A percentile compares a stretch with the other conserved stretches of the same genome.
Conservation (phyloP, 169 alveolate species). For the Plasmodium inui region DNA sequence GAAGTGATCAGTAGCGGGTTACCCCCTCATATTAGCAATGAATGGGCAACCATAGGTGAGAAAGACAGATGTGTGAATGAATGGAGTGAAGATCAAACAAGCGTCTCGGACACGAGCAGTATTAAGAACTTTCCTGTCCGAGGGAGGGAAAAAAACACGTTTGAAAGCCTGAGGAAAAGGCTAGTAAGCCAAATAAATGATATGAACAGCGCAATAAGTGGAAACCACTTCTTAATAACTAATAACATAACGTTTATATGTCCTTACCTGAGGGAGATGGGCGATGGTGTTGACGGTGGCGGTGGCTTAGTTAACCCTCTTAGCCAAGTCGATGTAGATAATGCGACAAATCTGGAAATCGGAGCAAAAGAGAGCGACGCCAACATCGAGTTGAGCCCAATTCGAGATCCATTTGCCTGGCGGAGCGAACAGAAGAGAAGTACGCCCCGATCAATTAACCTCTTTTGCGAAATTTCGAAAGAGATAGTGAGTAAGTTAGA, state of each 20-base stretch:
- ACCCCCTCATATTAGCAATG: not conserved
- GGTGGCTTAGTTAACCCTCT: not conserved
- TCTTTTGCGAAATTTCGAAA: conserved; percentile 20
- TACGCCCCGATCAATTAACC: not conserved
- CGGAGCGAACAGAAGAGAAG: not conserved
- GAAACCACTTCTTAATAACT: conserved; percentile 18
- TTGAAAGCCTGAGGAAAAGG: conserved; percentile 13
- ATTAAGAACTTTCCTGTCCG: not conserved
- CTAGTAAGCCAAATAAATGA: conserved; percentile 17
- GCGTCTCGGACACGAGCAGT: not conserved
- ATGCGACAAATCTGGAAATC: not conserved
- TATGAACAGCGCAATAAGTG: conserved; percentile 32
- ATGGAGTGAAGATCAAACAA: conserved; percentile 15
- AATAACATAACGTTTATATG: conserved; percentile 26
- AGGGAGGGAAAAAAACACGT: not conserved
- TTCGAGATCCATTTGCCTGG: not conserved
- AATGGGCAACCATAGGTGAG: not conserved
- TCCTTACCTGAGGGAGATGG: conserved; percentile 12
- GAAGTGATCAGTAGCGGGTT: not conserved
- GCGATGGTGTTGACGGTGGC: not conserved
- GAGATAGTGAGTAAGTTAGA: conserved; percentile 7
- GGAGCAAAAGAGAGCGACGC: not conserved
- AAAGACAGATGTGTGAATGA: conserved; percentile 5
- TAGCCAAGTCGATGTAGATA: not conserved
- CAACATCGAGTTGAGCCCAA: not conserved